A percentile compares a stretch with the other conserved stretches of the same genome.
Conservation (phyloP, 2,329 filamentous ascomycete species). For the Epichloe hybrida region DNA sequence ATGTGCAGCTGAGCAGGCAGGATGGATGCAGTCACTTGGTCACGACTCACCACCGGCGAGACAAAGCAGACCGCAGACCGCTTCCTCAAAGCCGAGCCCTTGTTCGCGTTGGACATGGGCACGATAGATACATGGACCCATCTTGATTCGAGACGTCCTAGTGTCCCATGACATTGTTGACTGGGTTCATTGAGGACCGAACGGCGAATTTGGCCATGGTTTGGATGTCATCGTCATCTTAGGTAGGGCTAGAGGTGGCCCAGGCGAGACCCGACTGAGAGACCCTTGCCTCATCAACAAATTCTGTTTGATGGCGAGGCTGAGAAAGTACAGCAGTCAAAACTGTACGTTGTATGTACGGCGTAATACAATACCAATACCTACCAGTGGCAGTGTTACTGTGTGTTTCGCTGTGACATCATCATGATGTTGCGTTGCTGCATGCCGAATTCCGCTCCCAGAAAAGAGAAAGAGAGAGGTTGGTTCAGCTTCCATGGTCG, state of each 20-base stretch:
- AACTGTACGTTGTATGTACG: background rate
- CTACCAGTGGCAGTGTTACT: background rate
- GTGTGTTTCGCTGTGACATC: background rate
- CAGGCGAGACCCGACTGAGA: background rate
- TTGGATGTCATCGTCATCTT: background rate
- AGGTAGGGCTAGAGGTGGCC: background rate
- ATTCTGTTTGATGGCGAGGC: slow-evolving; percentile 6
- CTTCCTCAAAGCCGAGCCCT: slow-evolving; percentile 2
- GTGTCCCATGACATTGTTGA: slow-evolving; percentile 1
- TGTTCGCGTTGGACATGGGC: slow-evolving; percentile 4
- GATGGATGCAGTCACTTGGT: slow-evolving; percentile 13
- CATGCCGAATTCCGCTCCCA: background rate
- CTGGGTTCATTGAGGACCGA: slow-evolving; percentile 1
- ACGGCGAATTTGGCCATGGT: slow-evolving; percentile 2
- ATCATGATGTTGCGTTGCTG: background rate
- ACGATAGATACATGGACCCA: slow-evolving; percentile 2
- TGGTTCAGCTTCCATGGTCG: background rate
- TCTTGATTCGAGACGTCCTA: background rate
- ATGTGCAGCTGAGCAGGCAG: slow-evolving; percentile 15
- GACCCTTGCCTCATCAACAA: slow-evolving; percentile 13
- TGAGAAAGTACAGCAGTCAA: background rate
- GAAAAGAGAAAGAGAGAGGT: background rate
- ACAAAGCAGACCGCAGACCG: slow-evolving; percentile 9
- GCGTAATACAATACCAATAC: background rate
- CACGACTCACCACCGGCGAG: slow-evolving; percentile 6